A percentile compares a stretch with the other conserved stretches of the same genome.
Conservation (phyloP, 2,329 filamentous ascomycete species). For the Ceratocystis cubensis region DNA sequence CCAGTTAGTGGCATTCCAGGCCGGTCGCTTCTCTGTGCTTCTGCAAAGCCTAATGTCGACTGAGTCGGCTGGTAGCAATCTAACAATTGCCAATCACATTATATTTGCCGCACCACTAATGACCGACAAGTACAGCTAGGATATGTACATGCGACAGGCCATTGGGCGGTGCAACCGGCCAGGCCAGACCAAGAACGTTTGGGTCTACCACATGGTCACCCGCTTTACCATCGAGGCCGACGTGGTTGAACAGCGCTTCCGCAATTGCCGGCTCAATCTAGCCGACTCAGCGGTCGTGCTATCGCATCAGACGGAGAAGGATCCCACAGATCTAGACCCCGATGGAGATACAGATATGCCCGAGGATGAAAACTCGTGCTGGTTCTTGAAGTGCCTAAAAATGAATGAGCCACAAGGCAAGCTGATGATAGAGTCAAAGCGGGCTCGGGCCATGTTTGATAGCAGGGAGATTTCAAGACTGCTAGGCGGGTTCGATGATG, state of each 20-base stretch:
- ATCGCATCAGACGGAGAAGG: background rate
- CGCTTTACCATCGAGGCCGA: conserved; percentile 33
- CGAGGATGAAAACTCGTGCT: background rate
- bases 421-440: background rate
- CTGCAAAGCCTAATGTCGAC: conserved; percentile 31
- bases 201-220: conserved; percentile 32
- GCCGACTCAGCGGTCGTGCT: conserved; percentile 3
- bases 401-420: background rate
- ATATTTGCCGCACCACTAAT: conserved; percentile 31
- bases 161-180: conserved; percentile 31
- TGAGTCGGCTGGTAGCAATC: conserved; percentile 33
- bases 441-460: conserved; percentile 17
- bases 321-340: background rate
- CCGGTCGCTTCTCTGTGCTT: conserved; percentile 24
- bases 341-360: background rate
- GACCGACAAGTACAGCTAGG: conserved; percentile 27
- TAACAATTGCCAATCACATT: conserved; percentile 33
- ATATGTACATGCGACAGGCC: conserved; percentile 32
- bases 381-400: background rate
- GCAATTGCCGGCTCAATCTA: background rate
- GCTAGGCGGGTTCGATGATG: conserved; percentile 17
- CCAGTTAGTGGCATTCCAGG: conserved; percentile 17
- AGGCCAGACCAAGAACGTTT: conserved; percentile 31
- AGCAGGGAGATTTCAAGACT: conserved; percentile 18
- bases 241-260: conserved; percentile 27